A percentile compares a stretch with the other conserved stretches of the same genome.
phyloP scores from a whole-genome alignment of 139 green algal species.

The Zygnema cylindricum region DNA sequence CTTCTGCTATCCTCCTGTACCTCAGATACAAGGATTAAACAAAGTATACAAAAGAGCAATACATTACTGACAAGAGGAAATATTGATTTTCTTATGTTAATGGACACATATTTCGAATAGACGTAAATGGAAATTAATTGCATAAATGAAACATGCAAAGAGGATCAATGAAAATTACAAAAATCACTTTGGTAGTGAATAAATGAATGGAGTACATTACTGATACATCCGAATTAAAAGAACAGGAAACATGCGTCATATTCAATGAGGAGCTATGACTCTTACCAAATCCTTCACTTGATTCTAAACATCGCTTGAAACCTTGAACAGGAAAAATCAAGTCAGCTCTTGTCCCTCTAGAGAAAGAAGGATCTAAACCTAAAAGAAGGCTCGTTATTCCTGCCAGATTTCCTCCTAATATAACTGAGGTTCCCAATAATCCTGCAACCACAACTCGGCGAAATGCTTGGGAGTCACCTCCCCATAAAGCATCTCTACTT shows the following conservation, averaged over 20 bases:
- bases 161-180: not conserved
- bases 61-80: not conserved
- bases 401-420: slow-evolving; percentile 85
- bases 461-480: not conserved
- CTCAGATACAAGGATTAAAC: too few relatives aligned
- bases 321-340: slow-evolving; percentile 79
- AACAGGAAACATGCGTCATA: not conserved
- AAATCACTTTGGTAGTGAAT: not conserved
- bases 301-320: slow-evolving; percentile 80
- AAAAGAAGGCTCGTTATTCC: slow-evolving; percentile 81
- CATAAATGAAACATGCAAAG: not conserved
- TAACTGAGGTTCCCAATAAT: slow-evolving; percentile 41
- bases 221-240: not conserved
- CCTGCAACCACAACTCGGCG: slow-evolving; percentile 38
- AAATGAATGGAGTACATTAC: not conserved
- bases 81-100: too few relatives aligned
- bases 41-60: too few relatives aligned
- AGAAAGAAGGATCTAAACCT: slow-evolving; percentile 70
- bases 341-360: slow-evolving; percentile 71
- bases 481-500: slow-evolving; percentile 7
- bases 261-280: not conserved
- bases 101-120: not conserved
- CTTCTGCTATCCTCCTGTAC: too few relatives aligned
- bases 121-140: not conserved
- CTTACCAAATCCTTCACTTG: slow-evolving; percentile 54